Evolutionary conservation across 176 grass and related monocot genomes (phyloP), one percentile per base, ranked within the genome.

Genomic region (Thinopyrum elongatum): DNA sequence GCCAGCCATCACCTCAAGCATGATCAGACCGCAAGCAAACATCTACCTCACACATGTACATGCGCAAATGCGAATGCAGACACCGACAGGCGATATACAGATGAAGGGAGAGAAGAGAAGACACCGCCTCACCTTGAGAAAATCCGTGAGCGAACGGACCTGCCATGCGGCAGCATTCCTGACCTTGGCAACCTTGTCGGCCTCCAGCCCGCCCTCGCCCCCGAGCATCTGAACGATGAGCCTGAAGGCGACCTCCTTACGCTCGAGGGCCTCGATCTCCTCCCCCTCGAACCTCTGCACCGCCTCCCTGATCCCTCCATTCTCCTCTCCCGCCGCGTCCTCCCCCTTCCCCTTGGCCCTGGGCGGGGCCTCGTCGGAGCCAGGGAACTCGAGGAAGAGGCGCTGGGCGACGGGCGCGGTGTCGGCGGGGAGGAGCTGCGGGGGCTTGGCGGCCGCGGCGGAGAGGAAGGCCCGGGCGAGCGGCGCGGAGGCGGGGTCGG

Each of bases 181-280:
- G 46, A 94, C 92, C 84, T 87, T 95, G 9, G 83, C 88, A 31
- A 91, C 76, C 78, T 94, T 79, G 51, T 92, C 92, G 1, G 74
- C 21, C 6, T 90, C 88, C 14, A 94, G 81, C 8, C 39, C 85
- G 17, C 90, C 92, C 60, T 84, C 81, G 59, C 83, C 84, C 83
- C 90, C 93, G 21, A 98, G 25, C 82, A 94, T 77, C 81, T 95
- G 90, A 35, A 89, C 88, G 75, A 95, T 92, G 71, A 98, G 80
- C 82, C 97, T 90, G 78, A 98, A 98, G 11, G 92, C 86, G 58
- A 95, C 76, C 71, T 98, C 96, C 86, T 98, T 94, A 72, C 92
- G 88, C 86, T 95, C 96, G 65, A 98, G 88, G 21, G 82, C 88
- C 55, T 87, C 88, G 17, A 95, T 78, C 27, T 80, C 51, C 88